Percentiles rank a stretch among this genome's conserved stretches.
Evolutionary conservation across 352 stramenopile species (phyloP).

Genomic region (Thraustochytrium sp.): DNA sequence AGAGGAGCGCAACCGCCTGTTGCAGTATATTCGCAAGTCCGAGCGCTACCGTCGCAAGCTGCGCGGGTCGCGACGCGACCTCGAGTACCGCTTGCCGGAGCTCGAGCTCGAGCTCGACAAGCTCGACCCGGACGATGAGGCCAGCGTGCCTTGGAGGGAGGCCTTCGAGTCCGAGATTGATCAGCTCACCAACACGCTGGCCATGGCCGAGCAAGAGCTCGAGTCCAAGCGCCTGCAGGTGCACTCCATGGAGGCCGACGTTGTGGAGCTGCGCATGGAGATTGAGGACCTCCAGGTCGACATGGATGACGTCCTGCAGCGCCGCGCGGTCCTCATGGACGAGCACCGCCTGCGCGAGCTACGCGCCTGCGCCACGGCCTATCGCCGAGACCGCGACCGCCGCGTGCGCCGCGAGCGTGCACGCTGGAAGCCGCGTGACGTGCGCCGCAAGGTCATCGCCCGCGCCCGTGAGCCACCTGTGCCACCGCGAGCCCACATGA

Average conservation of each 20-base stretch:
- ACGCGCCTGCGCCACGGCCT: neutral
- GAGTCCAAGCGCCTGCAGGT: constrained; percentile 20
- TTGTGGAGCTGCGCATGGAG: neutral
- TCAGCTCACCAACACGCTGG: constrained; percentile 1
- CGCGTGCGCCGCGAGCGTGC: neutral
- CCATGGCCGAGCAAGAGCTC: constrained; percentile 25
- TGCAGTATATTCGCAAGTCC: constrained; percentile 9
- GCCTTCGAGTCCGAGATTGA: constrained; percentile 29
- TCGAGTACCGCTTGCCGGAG: constrained; percentile 14
- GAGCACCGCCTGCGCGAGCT: constrained; percentile 10
- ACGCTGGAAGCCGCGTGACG: neutral
- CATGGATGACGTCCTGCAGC: neutral
- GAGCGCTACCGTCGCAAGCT: neutral
- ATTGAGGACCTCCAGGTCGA: constrained; percentile 23
- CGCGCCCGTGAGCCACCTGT: neutral
- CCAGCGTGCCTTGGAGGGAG: neutral
- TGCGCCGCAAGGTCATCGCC: neutral
- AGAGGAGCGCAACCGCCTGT: constrained; percentile 18
- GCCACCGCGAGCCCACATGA: neutral
- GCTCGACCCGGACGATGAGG: constrained; percentile 14
- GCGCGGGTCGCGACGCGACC: neutral
- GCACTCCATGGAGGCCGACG: neutral
- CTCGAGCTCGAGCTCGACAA: constrained; percentile 33
- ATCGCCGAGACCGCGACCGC: neutral
- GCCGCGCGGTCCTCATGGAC: neutral